Evolutionary conservation across 257 asterid genomes (phyloP).

Genomic region (Capsicum rhomboideum): DNA sequence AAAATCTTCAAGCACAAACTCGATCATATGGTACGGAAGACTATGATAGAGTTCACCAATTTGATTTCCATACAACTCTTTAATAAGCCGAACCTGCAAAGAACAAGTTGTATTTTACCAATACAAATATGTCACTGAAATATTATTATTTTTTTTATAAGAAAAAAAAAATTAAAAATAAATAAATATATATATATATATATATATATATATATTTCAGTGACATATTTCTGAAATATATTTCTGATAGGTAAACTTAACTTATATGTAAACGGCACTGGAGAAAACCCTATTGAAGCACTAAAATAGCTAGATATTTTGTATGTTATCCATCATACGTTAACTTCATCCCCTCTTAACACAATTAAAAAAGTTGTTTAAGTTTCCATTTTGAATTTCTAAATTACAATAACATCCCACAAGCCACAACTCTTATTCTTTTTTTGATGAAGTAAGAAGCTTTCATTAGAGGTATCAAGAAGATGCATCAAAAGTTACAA

Average conservation of each 20-base stretch:
- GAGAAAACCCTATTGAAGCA: not conserved
- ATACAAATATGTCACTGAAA: not conserved
- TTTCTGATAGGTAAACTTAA: not conserved
- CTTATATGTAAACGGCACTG: not conserved
- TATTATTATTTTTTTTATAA: no score
- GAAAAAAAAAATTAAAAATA: no score
- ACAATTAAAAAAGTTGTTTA: not conserved
- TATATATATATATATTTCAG: no score
- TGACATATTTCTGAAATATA: not conserved
- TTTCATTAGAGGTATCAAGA: not conserved
- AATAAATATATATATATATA: no score
- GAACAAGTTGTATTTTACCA: slow-evolving; percentile 12
- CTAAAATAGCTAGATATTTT: not conserved
- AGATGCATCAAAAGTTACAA: not conserved
- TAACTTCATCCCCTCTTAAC: not conserved
- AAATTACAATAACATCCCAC: not conserved
- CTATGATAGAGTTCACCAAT: slow-evolving; percentile 82
- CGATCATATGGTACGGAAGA: slow-evolving; percentile 82
- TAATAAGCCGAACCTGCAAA: slow-evolving; percentile 82
- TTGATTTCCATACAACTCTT: slow-evolving; percentile 97
- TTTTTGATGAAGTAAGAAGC: not conserved
- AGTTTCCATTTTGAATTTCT: not conserved
- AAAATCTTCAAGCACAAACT: slow-evolving; percentile 65
- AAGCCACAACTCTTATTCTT: not conserved
- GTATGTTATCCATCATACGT: not conserved